Conservation (phyloP, 2,329 filamentous ascomycete species). For the Coniochaeta sp. region DNA sequence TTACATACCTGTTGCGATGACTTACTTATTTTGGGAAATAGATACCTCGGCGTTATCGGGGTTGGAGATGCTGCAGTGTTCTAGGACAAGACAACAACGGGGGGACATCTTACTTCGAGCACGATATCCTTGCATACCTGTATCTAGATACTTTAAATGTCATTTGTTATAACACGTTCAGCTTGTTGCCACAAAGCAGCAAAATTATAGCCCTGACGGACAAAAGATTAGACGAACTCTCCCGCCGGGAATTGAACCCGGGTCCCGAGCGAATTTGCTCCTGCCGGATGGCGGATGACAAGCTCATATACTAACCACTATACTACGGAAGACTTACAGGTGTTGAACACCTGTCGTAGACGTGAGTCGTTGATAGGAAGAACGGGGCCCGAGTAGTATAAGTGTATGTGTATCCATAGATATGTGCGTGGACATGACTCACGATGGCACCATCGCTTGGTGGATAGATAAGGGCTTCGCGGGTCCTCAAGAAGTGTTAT, state of each 20-base stretch:
- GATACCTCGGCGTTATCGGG: background rate
- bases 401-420: background rate
- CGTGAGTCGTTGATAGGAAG: background rate
- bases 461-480: background rate
- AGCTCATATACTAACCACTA: conserved; percentile 1
- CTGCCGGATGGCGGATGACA: background rate
- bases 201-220: background rate
- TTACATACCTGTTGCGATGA: background rate
- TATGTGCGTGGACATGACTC: background rate
- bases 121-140: background rate
- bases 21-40: background rate
- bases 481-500: background rate
- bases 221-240: background rate
- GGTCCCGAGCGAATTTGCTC: background rate
- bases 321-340: conserved; percentile 1
- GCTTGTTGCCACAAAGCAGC: background rate
- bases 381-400: background rate
- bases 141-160: too few relatives aligned
- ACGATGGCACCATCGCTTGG: background rate
- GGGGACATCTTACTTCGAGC: background rate
- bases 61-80: background rate
- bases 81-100: background rate
- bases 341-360: conserved; percentile 1
- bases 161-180: too few relatives aligned
- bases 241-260: conserved; percentile 1